Evolutionary conservation across 23 red algal species (phyloP).

Genomic region (Rhodosorus marinus): DNA sequence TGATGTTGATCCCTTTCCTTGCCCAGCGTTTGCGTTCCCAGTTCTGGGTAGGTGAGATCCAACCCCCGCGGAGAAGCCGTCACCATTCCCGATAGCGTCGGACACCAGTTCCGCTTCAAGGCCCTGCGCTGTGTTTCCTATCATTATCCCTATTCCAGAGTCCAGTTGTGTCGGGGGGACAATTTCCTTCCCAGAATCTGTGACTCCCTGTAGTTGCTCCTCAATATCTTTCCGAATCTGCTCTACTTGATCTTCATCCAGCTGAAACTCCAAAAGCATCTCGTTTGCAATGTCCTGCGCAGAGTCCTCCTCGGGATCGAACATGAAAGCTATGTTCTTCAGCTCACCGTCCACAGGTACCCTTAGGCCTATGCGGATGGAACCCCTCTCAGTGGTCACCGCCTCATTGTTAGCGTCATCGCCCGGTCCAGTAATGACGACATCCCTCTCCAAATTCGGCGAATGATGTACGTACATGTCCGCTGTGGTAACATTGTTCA

Average conservation of each 20-base stretch:
- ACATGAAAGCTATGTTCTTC: conserved; percentile 76
- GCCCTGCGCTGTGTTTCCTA: conserved; percentile 24
- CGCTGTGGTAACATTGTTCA: not conserved
- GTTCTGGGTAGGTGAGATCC: not conserved
- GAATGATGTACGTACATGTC: not conserved
- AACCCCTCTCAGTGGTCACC: too few relatives aligned
- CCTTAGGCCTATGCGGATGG: too few relatives aligned
- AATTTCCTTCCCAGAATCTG: not conserved
- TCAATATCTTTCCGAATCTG: conserved; percentile 66
- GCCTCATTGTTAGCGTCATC: too few relatives aligned
- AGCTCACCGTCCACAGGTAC: conserved; percentile 59
- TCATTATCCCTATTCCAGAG: not conserved
- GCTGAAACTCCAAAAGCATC: conserved; percentile 76
- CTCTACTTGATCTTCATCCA: conserved; percentile 30
- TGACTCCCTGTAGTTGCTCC: conserved; percentile 15
- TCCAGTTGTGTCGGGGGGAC: not conserved
- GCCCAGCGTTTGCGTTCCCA: not conserved
- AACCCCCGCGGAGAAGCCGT: not conserved
- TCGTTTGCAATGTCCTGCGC: conserved; percentile 59
- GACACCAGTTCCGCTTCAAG: conserved; percentile 18
- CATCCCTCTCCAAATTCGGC: not conserved
- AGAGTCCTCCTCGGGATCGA: conserved; percentile 69
- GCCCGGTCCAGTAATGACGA: not conserved
- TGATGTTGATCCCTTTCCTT: too few relatives aligned
- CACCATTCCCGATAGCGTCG: conserved; percentile 1